These are phyloP conservation scores for Penicillium hordei DNA, from an alignment of 2,329 filamentous ascomycete species.

Conservation along the genomic window DNA sequence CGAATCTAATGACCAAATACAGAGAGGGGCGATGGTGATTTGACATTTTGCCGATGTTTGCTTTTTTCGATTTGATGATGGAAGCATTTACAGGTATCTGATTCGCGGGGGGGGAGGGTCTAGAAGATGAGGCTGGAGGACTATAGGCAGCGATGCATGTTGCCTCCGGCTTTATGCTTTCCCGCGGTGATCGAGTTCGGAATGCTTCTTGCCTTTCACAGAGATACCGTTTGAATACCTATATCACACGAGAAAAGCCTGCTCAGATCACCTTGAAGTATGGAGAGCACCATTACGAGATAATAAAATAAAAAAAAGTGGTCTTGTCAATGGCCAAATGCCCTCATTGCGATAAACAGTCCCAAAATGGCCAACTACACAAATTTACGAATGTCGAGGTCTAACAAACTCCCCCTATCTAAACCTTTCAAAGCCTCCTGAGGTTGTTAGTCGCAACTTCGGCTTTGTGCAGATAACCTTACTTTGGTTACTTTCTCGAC, in stretches of 20 bases:
- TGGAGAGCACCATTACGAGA: neutral
- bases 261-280: neutral
- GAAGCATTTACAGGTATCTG: slow-evolving; percentile 6
- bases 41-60: slow-evolving; percentile 9
- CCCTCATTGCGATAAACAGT: neutral
- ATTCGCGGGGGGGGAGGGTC: slow-evolving; percentile 10
- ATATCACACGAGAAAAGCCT: neutral
- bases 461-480: neutral
- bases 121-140: slow-evolving; percentile 13
- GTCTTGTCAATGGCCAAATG: neutral
- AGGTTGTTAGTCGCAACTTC: neutral
- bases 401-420: neutral
- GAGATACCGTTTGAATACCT: neutral
- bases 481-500: neutral
- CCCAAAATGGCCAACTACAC: neutral
- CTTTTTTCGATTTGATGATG: slow-evolving; percentile 12
- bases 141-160: slow-evolving; percentile 1
- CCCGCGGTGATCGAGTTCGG: neutral
- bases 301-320: neutral
- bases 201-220: neutral
- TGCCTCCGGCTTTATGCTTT: neutral
- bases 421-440: neutral
- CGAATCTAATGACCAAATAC: neutral
- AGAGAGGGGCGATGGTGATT: slow-evolving; percentile 3
- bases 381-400: neutral